Evolutionary conservation across 768 basidiomycete species (phyloP), one percentile per base, ranked within the genome.

Genomic region (Auricularia cornea): DNA sequence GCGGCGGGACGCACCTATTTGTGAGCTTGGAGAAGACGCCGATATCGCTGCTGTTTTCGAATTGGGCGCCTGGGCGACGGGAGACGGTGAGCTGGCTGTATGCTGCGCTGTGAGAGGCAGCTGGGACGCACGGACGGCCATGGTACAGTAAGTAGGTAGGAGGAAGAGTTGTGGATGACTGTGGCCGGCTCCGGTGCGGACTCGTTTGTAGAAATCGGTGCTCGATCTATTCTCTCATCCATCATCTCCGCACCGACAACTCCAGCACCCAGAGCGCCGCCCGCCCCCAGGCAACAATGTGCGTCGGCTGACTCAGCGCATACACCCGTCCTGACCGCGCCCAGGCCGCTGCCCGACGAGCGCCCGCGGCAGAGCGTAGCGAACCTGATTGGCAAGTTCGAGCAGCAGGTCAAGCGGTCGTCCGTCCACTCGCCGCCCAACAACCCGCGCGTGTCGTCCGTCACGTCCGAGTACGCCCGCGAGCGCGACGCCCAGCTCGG

Each of bases 1-100:
- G 41, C 23, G 26, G 48, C 10, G 20, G 38, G 14, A n/a, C 52
- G 59, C 60, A 79, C 78, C 76, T 72, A 82, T 99, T 98, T 71
- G 96, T 98, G 71, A 98, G 83, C 78, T 97, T 97, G 71, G 94
- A 81, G 78, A 98, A 99, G 52, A 99, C 96, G 70, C 96, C 96
- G 70, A 99, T 84, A 71, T 98, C 94, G 77, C 87, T 89, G 79
- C 84, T 89, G 79, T 94, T 95, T 80, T 95, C 92, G 73, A 94
- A 95, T 79, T 94, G 91, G 67, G 92, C 79, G 74, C 93, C 92
- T 94, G 71, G 12, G 2, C n/a, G 62, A 6, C 48, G 20, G 44
- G 40, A 12, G 26, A 30, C 10, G 1, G 20, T 60, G 48, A 30
- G 64, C 67, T 67, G 66, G 52, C n/a, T 14, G 23, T 60, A 38